phyloP scores from a whole-genome alignment of 345 rosid species.

The Nephelium lappaceum region DNA sequence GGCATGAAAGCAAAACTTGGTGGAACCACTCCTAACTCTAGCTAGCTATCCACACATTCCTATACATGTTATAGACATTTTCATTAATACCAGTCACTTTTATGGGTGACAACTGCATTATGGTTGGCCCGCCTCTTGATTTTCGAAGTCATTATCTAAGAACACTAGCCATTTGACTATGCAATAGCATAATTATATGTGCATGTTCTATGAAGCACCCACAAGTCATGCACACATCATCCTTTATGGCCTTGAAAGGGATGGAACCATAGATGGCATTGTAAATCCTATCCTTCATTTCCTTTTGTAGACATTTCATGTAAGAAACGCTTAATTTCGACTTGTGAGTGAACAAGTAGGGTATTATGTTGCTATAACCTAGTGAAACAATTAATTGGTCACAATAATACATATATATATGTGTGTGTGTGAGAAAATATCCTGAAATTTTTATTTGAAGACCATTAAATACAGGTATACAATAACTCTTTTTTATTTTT shows the following conservation, averaged over 20 bases:
- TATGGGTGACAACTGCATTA: neutral
- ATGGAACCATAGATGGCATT: neutral
- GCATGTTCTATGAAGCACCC: neutral
- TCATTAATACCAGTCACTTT: neutral
- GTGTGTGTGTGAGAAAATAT: too few species aligned
- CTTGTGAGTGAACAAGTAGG: neutral
- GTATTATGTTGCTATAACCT: too few species aligned
- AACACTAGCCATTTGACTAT: neutral
- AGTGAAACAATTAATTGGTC: too few species aligned
- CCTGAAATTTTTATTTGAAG: too few species aligned
- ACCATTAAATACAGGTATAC: too few species aligned
- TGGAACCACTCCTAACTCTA: neutral
- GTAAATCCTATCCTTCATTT: neutral
- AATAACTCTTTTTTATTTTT: too few species aligned
- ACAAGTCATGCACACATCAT: neutral
- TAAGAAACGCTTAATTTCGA: neutral
- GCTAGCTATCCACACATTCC: neutral
- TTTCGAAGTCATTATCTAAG: neutral
- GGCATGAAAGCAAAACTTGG: neutral
- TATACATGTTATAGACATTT: neutral
- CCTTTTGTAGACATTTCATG: neutral
- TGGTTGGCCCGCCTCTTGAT: neutral
- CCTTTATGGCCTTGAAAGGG: constrained; percentile 4
- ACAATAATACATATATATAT: too few species aligned
- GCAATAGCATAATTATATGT: neutral